Evolutionary conservation across 2,329 filamentous ascomycete species (phyloP).

Genomic region (Ustulina deusta): DNA sequence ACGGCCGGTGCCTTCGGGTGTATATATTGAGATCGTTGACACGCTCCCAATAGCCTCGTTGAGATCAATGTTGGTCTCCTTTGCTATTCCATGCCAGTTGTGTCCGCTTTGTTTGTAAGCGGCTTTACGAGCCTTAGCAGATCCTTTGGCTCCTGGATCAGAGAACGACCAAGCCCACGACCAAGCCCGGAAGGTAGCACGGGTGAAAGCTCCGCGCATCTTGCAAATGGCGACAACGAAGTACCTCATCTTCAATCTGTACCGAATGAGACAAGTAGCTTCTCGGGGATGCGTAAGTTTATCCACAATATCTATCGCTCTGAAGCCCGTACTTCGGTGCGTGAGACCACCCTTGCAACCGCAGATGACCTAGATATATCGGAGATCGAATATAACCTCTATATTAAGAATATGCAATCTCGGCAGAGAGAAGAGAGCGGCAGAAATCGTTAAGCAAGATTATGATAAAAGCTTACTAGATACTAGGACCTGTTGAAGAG

Average conservation of each 20-base stretch:
- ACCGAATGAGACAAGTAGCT: constrained; percentile 2
- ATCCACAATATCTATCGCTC: constrained; percentile 22
- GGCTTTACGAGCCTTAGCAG: constrained; percentile 34
- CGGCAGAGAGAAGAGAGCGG: not conserved
- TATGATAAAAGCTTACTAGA: constrained; percentile 1
- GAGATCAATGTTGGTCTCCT: constrained; percentile 39
- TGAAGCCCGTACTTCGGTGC: no score
- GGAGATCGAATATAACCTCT: constrained; percentile 3
- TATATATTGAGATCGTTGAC: no score
- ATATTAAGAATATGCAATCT: not conserved
- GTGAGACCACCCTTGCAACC: not conserved
- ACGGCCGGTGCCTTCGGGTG: no score
- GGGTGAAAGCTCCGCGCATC: constrained; percentile 30
- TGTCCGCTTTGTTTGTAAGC: constrained; percentile 33
- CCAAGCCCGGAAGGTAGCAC: constrained; percentile 19
- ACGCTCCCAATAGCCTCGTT: constrained; percentile 22
- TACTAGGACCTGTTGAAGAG: not conserved
- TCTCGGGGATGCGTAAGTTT: constrained; percentile 25
- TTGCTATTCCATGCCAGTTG: constrained; percentile 34
- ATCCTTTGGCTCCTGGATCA: constrained; percentile 37
- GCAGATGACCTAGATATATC: not conserved
- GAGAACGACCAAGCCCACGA: constrained; percentile 31
- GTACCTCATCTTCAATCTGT: not conserved
- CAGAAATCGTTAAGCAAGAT: not conserved
- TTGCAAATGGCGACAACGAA: not conserved